A percentile compares a stretch with the other conserved stretches of the same genome.
These are phyloP conservation scores for Diaporthe citrichinensis DNA, from an alignment of 2,329 filamentous ascomycete genomes.

Conservation along the genomic window DNA sequence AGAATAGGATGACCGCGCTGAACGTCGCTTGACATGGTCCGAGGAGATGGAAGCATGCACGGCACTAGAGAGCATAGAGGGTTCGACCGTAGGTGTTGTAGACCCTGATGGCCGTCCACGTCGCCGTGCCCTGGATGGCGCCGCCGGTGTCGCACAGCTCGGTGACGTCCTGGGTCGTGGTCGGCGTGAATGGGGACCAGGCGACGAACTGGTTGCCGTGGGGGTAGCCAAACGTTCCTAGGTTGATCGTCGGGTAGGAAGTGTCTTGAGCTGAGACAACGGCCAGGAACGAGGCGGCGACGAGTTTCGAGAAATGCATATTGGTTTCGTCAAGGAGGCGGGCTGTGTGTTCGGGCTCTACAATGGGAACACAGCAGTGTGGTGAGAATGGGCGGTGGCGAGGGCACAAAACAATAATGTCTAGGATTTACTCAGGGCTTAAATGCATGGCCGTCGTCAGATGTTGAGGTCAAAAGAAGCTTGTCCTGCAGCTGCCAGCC, in stretches of 20 bases:
- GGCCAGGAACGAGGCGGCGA: not conserved
- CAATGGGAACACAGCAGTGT: too few species aligned
- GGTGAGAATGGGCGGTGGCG: not conserved
- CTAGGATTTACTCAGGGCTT: not conserved
- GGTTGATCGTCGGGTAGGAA: slow-evolving; percentile 1
- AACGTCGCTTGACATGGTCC: too few species aligned
- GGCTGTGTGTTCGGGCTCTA: not conserved
- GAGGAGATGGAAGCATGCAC: too few species aligned
- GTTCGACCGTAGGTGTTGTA: not conserved
- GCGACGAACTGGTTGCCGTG: slow-evolving; percentile 21
- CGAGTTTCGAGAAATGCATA: slow-evolving; percentile 3
- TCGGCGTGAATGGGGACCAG: slow-evolving; percentile 19
- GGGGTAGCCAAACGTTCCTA: not conserved
- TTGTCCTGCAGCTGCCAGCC: slow-evolving; percentile 2
- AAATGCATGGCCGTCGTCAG: not conserved
- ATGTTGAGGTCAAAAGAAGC: not conserved
- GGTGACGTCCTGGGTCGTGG: not conserved
- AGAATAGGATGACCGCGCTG: not conserved
- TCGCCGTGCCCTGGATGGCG: slow-evolving; percentile 17
- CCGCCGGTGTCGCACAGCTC: not conserved
- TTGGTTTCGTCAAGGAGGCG: not conserved
- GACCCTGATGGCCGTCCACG: slow-evolving; percentile 13
- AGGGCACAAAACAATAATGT: too few species aligned
- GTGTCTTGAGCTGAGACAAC: not conserved
- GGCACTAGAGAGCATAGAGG: too few species aligned